A percentile compares a stretch with the other conserved stretches of the same genome.
Evolutionary conservation across 345 rosid genomes (phyloP).

Genomic region (Dipteronia dyeriana): DNA sequence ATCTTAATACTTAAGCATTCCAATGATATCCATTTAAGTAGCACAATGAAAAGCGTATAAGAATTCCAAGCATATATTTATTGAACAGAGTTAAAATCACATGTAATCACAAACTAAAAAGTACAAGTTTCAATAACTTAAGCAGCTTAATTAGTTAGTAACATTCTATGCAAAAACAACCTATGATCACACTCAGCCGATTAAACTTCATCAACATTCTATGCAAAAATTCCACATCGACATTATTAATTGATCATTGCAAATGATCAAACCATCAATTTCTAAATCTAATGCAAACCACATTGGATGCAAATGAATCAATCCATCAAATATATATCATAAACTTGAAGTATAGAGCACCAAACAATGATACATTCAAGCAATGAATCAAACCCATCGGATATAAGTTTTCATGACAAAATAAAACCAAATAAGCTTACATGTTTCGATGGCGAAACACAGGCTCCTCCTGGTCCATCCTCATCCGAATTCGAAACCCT

Average conservation of each 20-base stretch:
- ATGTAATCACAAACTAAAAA: neutral
- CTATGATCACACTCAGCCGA: too few species aligned
- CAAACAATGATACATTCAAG: neutral
- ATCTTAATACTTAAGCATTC: neutral
- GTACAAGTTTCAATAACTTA: neutral
- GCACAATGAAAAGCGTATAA: neutral
- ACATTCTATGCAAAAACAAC: neutral
- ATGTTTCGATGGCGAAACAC: conserved; percentile 20
- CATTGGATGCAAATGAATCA: neutral
- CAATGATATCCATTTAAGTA: neutral
- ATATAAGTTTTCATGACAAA: neutral
- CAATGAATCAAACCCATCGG: neutral
- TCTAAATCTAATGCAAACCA: neutral
- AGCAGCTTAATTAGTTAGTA: neutral
- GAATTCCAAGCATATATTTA: neutral
- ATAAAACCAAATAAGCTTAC: conserved; percentile 27
- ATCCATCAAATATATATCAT: neutral
- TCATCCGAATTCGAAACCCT: conserved; percentile 35
- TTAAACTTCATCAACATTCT: neutral
- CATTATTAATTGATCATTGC: neutral
- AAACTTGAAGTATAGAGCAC: neutral
- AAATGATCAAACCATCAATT: neutral
- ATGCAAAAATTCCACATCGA: neutral
- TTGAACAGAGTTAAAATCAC: neutral
- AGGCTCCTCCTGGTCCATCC: conserved; percentile 17